Base-by-base conservation (phyloP, 2,329 filamentous ascomycete species). In the Pseudopithomyces chartarum region DNA sequence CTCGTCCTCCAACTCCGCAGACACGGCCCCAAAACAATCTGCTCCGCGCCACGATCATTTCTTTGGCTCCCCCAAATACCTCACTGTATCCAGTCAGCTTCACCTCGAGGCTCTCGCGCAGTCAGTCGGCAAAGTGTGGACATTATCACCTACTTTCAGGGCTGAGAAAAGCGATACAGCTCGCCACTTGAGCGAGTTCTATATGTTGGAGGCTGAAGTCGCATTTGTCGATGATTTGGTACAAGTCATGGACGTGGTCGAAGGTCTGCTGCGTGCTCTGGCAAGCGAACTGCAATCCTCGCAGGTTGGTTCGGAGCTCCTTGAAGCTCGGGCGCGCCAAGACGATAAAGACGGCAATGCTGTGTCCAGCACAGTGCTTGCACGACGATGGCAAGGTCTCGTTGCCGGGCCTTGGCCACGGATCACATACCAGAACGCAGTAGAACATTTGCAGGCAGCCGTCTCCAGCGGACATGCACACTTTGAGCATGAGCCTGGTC, bases 161-260 rank as follows among this genome's bases (percentile, higher is more conserved):
- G 95, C 95, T 3, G 95, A 75, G 40, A 75, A 74, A 60, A 97
- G 92, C 76, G 93, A 98, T 70, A 98, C 95, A 0, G 88, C 92
- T 6, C 87, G 95, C 26, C 95, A 99, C 77, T 81, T 99, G 59
- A 97, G 92, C 79, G 95, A 99, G 72, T 98, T 99, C 70, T 98
- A 98, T 78, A 98, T 99, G 95, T 85, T 99, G 2, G 95, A 99
- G 77, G 93, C 89, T 15, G 95, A 99, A 76, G 81, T 93, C 73
- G 89, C 87, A 68, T 97, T 97, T 73, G 85, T 89, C 40, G 82
- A 90, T 45, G 80, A 87, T 61, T 81, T 97, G 62, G 79, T 84
- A 29, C 80, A 84, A 23, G 82, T 99, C 65, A 95, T 96, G 84
- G 81, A 88, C 55, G 76, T 94, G n/a, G 85, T 92, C 2, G 92